Percentiles rank a stretch among this genome's conserved stretches.
Evolutionary conservation across 1,284 basidiomycete genomes (phyloP).

Genomic region (Wolfiporia cocos): DNA sequence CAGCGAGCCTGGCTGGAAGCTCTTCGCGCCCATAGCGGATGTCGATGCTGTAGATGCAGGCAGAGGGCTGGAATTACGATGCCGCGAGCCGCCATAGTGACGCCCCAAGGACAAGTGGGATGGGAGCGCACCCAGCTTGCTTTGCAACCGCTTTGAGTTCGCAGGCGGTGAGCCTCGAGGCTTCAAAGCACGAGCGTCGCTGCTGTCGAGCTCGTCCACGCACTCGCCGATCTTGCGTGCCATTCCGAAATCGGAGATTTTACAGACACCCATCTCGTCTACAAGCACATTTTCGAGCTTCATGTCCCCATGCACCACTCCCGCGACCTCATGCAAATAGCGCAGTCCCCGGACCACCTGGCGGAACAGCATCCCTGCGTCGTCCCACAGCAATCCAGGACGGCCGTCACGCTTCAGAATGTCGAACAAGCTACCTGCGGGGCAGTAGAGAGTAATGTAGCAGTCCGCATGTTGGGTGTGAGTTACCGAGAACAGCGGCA

Average conservation of each 20-base stretch:
- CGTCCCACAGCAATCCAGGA: constrained; percentile 64
- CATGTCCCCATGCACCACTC: constrained; percentile 86
- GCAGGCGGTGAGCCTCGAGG: constrained; percentile 27
- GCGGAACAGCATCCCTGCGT: constrained; percentile 83
- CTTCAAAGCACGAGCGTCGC: constrained; percentile 25
- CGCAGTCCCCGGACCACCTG: constrained; percentile 85
- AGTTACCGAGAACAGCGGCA: constrained; percentile 73
- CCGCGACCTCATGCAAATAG: constrained; percentile 79
- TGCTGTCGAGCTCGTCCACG: constrained; percentile 8
- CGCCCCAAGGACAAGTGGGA: constrained; percentile 31
- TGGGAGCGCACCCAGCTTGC: constrained; percentile 16
- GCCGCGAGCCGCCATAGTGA: constrained; percentile 36
- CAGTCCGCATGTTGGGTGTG: constrained; percentile 70
- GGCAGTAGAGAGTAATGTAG: constrained; percentile 80
- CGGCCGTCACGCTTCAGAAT: constrained; percentile 70
- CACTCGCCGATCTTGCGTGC: constrained; percentile 53
- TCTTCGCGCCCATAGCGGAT: constrained; percentile 25
- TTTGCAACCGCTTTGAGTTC: constrained; percentile 13
- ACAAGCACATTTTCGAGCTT: constrained; percentile 97
- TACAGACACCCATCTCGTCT: constrained; percentile 77
- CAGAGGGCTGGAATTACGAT: constrained; percentile 55
- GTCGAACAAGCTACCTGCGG: constrained; percentile 83
- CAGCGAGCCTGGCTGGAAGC: constrained; percentile 78
- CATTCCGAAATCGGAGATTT: constrained; percentile 83
- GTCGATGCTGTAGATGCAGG: constrained; percentile 24